Conservation (phyloP, 179 eudicot genomes). For the Carnegiea gigantea region DNA sequence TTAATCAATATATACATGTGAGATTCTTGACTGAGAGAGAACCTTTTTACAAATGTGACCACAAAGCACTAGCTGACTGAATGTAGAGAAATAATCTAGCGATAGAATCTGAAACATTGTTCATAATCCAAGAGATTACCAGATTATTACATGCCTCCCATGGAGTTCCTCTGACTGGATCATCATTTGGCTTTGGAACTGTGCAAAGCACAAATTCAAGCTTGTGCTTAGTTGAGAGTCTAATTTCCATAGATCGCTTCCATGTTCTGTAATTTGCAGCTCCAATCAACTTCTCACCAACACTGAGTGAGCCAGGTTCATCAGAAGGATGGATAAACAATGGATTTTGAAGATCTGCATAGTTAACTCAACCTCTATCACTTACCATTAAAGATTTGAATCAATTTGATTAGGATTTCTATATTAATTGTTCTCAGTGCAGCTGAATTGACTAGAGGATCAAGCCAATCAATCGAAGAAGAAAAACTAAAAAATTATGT, state of each 20-base stretch:
- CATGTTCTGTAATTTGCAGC: not conserved
- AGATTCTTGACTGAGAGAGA: not conserved
- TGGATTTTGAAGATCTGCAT: not conserved
- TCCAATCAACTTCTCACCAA: not conserved
- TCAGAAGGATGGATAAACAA: not conserved
- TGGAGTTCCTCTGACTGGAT: not conserved
- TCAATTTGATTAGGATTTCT: too few relatives aligned
- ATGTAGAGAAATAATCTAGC: not conserved
- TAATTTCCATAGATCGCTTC: not conserved
- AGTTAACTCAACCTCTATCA: too few relatives aligned
- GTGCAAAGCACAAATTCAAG: not conserved
- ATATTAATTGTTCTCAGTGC: too few relatives aligned
- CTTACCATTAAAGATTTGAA: too few relatives aligned
- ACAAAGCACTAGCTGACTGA: not conserved
- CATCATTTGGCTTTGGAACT: not conserved
- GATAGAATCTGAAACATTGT: not conserved
- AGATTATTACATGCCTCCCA: not conserved
- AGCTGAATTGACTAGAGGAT: too few relatives aligned
- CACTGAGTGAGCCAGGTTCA: not conserved
- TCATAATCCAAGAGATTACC: not conserved
- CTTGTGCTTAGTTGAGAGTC: not conserved
- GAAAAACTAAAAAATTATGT: too few relatives aligned
- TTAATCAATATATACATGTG: not conserved
- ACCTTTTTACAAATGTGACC: not conserved
- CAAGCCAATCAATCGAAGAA: too few relatives aligned